Evolutionary conservation across 768 basidiomycete genomes (phyloP).

Genomic region (Lyophyllum semitale): DNA sequence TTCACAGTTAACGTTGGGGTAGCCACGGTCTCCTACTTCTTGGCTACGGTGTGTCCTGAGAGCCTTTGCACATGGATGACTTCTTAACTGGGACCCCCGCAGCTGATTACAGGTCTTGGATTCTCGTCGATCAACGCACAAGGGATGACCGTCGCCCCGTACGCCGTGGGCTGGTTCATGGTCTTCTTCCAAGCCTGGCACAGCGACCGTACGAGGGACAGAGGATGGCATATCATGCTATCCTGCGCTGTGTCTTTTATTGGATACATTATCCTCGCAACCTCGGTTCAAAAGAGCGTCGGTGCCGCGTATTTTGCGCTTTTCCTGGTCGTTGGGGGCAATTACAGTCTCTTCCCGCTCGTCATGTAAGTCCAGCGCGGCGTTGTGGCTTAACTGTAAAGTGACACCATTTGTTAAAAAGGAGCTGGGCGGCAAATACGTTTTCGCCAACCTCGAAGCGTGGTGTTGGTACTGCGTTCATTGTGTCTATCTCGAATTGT

Average conservation of each 20-base stretch:
- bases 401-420: too few species aligned
- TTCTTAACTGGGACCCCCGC: not conserved
- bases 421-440: conserved; percentile 62
- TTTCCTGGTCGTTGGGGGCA: conserved; percentile 57
- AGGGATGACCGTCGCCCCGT: conserved; percentile 60
- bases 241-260: conserved; percentile 44
- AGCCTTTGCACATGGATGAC: not conserved
- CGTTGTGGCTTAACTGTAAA: too few species aligned
- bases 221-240: conserved; percentile 58
- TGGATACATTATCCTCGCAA: conserved; percentile 53
- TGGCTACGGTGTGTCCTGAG: conserved; percentile 44
- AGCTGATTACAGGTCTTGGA: conserved; percentile 58
- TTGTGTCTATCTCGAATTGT: conserved; percentile 62
- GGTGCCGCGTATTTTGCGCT: conserved; percentile 60
- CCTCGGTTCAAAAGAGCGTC: conserved; percentile 44
- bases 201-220: conserved; percentile 53
- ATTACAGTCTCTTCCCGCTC: conserved; percentile 56
- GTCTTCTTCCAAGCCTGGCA: conserved; percentile 56
- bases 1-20: conserved; percentile 54
- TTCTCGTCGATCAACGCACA: conserved; percentile 59
- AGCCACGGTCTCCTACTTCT: conserved; percentile 57
- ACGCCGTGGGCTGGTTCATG: conserved; percentile 56
- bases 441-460: conserved; percentile 63
- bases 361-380: conserved; percentile 58
- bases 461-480: conserved; percentile 61